phyloP scores from a whole-genome alignment of 371 early-diverging fungal genomes.

The Umbelopsis sp. region DNA sequence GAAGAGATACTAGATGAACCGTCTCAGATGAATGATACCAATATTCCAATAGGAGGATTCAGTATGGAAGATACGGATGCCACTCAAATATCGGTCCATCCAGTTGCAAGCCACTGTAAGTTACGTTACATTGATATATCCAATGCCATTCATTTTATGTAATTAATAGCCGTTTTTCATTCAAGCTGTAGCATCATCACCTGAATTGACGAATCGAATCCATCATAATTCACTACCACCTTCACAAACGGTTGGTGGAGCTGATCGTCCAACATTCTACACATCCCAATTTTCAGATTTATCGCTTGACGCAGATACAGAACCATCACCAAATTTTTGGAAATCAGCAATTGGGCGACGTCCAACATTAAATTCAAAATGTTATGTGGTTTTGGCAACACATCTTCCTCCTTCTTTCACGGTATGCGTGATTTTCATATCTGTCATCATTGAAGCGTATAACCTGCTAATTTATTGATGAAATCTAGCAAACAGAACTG shows the following conservation, averaged over 20 bases:
- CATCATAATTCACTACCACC: not conserved
- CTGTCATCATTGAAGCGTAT: no score
- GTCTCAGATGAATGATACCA: not conserved
- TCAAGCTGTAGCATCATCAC: conserved; percentile 1
- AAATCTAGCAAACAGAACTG: not conserved
- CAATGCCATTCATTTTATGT: not conserved
- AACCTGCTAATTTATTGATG: no score
- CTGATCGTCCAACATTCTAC: no score
- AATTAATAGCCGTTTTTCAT: not conserved
- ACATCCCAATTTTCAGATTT: not conserved
- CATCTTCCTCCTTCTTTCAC: not conserved
- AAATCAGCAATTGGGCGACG: not conserved
- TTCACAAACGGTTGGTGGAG: no score
- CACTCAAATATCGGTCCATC: not conserved
- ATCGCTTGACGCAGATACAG: not conserved
- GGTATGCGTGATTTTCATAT: not conserved
- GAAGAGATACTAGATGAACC: not conserved
- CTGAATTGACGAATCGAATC: not conserved
- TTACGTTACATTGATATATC: not conserved
- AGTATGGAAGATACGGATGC: not conserved
- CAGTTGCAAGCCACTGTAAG: not conserved
- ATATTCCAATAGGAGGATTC: not conserved
- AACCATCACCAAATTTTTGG: conserved; percentile 11
- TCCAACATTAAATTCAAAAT: not conserved
- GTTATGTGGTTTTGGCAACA: not conserved